Evolutionary conservation across 441 rosid genomes (phyloP), one percentile per base, ranked within the genome.

Genomic region (Omphalea diandra): DNA sequence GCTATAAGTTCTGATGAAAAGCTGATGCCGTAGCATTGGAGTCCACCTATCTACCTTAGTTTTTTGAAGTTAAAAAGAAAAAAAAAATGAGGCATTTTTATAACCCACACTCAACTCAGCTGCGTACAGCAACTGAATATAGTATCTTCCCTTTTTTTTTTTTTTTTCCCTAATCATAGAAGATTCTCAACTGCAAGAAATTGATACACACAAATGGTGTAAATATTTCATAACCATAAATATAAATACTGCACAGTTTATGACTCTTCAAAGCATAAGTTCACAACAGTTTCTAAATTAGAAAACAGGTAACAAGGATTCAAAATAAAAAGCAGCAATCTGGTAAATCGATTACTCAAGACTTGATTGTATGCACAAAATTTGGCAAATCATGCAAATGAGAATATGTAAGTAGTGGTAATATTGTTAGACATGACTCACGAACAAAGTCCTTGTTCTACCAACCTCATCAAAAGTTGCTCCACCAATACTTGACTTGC

Each of bases 391-490:
- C 55, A 31, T 44, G 31, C 53, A 46, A 67, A 54, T 35, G 44
- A 50, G 24, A 52, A 52, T 49, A 15, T 46, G 8, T 52, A 35
- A 5, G n/a, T 64, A 65, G 29, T 20, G 24, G 9, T 12, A 17
- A 65, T 29, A 49, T 17, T 29, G 18, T 24, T 20, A 61, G 33
- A 27, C 15, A 55, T 27, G 50, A n/a, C n/a, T n/a, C n/a, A n/a
- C n/a, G n/a, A 24, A 27, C 38, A 15, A 1, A 18, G 9, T 65
- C 38, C 24, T 26, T 32, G 54, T 14, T 27, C 44, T 38, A 73
- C 80, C 72, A 77, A 93, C 99, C 97, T 95, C 99, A 72, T 95
- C 96, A 74, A 90, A 80, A 72, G 97, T 93, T 76, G 89, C 82
- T 73, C 99, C 99, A 68, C 97, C 95, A 70, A 95, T 86, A 40